Percentiles rank a stretch among this genome's conserved stretches.
phyloP scores from a whole-genome alignment of 2,329 filamentous ascomycete species.

The Pseudogymnoascus sp. region DNA sequence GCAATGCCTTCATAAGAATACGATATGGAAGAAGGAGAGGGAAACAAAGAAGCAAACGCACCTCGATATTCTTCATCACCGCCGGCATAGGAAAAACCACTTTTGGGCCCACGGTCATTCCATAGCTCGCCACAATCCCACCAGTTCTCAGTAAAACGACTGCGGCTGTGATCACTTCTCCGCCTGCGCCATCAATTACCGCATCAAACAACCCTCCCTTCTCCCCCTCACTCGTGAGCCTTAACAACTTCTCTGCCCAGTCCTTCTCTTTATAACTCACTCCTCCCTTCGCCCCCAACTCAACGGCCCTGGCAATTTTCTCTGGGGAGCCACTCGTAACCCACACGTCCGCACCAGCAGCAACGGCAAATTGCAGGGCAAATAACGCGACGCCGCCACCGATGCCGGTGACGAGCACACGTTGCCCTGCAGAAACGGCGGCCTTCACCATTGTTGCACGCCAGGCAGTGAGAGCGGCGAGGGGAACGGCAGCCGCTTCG shows the following conservation, averaged over 20 bases:
- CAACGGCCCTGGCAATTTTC: conserved; percentile 59
- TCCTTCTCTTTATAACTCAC: conserved; percentile 65
- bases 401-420: conserved; percentile 78
- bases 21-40: background rate
- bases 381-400: conserved; percentile 81
- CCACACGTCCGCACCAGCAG: conserved; percentile 45
- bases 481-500: conserved; percentile 71
- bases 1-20: background rate
- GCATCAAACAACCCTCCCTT: conserved; percentile 58
- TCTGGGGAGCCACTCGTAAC: conserved; percentile 44
- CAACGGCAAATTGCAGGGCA: conserved; percentile 66
- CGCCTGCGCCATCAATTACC: conserved; percentile 80
- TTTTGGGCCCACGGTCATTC: conserved; percentile 76
- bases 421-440: conserved; percentile 47
- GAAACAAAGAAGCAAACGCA: conserved; percentile 29
- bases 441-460: conserved; percentile 72
- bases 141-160: conserved; percentile 63
- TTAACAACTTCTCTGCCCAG: conserved; percentile 67
- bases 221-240: conserved; percentile 32
- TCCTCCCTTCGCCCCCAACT: conserved; percentile 66
- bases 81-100: conserved; percentile 78
- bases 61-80: conserved; percentile 75
- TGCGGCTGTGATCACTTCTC: conserved; percentile 61
- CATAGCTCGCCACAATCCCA: conserved; percentile 71
- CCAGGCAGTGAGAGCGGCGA: conserved; percentile 80